A percentile compares a stretch with the other conserved stretches of the same genome.
phyloP scores from a whole-genome alignment of 768 basidiomycete genomes.

The Hypholoma fasciculare region DNA sequence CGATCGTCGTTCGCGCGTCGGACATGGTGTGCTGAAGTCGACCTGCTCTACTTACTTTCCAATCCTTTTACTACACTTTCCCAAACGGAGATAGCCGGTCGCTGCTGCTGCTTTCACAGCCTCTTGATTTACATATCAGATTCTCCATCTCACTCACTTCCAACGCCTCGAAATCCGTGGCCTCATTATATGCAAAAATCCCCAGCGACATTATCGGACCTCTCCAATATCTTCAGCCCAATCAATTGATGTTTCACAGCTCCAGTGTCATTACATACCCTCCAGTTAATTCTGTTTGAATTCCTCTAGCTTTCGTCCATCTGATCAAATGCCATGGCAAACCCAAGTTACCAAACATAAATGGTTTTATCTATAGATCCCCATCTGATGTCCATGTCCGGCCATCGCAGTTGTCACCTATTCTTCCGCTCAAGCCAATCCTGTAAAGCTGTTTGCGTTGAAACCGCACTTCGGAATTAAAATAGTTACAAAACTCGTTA shows the following conservation, averaged over 20 bases:
- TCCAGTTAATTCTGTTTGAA: neutral
- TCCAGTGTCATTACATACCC: neutral
- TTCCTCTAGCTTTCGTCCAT: neutral
- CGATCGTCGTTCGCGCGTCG: constrained; percentile 23
- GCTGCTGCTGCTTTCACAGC: constrained; percentile 10
- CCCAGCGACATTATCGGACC: neutral
- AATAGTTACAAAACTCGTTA: neutral
- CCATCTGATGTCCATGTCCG: neutral
- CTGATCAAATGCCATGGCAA: neutral
- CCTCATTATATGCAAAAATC: neutral
- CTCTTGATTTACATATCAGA: neutral
- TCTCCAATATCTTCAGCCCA: neutral
- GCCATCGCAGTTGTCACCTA: neutral
- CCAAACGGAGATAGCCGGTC: constrained; percentile 5
- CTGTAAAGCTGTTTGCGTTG: neutral
- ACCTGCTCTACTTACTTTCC: neutral
- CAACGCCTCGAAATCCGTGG: neutral
- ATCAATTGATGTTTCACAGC: neutral
- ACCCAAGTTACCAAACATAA: neutral
- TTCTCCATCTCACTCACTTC: constrained; percentile 2
- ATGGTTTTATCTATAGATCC: neutral
- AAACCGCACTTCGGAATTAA: neutral
- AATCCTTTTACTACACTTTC: constrained; percentile 2
- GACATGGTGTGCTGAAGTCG: constrained; percentile 20
- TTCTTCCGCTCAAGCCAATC: neutral